Conservation (phyloP, 108 stramenopile genomes). For the Licmophora abbreviata region DNA sequence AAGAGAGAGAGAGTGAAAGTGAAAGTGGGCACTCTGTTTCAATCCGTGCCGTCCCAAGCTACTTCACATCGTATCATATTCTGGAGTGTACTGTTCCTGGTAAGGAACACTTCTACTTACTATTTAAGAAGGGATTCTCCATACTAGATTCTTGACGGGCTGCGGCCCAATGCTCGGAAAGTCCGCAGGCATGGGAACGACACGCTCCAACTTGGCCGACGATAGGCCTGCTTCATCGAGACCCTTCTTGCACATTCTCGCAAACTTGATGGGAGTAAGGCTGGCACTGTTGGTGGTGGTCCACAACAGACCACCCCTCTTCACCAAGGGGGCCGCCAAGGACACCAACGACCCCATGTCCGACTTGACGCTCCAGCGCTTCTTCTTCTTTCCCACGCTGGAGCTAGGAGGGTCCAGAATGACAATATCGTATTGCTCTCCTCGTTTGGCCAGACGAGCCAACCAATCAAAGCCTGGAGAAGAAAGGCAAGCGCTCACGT, state of each 20-base stretch:
- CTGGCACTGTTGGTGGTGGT: conserved; percentile 70
- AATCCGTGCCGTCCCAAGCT: no score
- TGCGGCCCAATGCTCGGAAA: conserved; percentile 61
- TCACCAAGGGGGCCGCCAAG: conserved; percentile 69
- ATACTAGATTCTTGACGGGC: conserved; percentile 69
- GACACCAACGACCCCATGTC: conserved; percentile 70
- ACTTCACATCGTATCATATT: no score
- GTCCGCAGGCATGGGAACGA: conserved; percentile 75
- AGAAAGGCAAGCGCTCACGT: background rate
- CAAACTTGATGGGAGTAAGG: conserved; percentile 58
- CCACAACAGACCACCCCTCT: conserved; percentile 60
- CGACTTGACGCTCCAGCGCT: conserved; percentile 72
- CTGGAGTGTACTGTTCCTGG: no score
- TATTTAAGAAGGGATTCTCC: conserved; percentile 29
- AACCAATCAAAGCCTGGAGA: conserved; percentile 69
- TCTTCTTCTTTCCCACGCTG: conserved; percentile 71
- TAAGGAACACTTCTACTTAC: no score
- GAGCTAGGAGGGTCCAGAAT: conserved; percentile 82
- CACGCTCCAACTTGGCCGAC: conserved; percentile 56
- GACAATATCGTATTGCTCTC: conserved; percentile 79
- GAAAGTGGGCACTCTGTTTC: background rate
- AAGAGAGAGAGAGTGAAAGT: background rate
- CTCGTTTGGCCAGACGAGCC: conserved; percentile 56
- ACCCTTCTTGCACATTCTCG: conserved; percentile 52
- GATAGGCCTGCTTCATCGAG: conserved; percentile 46